phyloP scores from a whole-genome alignment of 2,329 filamentous ascomycete species.

The Chaetomiaceae sp. region DNA sequence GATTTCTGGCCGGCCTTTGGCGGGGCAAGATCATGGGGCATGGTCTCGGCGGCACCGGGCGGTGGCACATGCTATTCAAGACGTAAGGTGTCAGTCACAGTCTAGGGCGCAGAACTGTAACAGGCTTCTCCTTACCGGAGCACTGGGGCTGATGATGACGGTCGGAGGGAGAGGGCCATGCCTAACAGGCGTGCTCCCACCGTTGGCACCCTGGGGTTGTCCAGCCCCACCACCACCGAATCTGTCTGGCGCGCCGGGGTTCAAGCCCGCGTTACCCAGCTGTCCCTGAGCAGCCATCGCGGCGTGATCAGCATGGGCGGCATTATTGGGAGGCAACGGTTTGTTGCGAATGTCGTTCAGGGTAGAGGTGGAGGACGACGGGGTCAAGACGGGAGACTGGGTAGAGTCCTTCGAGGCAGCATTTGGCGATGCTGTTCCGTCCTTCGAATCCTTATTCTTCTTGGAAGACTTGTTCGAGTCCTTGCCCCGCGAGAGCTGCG shows the following conservation, averaged over 20 bases:
- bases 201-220: constrained; percentile 41
- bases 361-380: constrained; percentile 82
- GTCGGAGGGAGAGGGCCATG: constrained; percentile 67
- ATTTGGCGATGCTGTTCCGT: constrained; percentile 75
- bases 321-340: constrained; percentile 57
- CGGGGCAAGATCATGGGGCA: constrained; percentile 93
- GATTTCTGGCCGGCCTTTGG: constrained; percentile 90
- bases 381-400: constrained; percentile 63
- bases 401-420: constrained; percentile 49
- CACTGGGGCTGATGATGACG: constrained; percentile 90
- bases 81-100: constrained; percentile 16
- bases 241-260: constrained; percentile 31
- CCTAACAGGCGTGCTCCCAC: constrained; percentile 56
- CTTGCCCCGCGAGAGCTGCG: constrained; percentile 86
- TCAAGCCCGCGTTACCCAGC: constrained; percentile 28
- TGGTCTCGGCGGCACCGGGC: constrained; percentile 89
- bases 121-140: constrained; percentile 60
- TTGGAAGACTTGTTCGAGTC: constrained; percentile 76
- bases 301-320: constrained; percentile 37
- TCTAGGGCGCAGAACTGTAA: constrained; percentile 2
- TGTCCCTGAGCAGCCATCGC: constrained; percentile 35
- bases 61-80: constrained; percentile 72
- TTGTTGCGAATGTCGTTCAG: constrained; percentile 83
- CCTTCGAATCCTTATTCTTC: constrained; percentile 66
- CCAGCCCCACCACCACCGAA: constrained; percentile 30